Evolutionary conservation across 1,284 basidiomycete genomes (phyloP), one percentile per base, ranked within the genome.

Genomic region (Pterula multifida): DNA sequence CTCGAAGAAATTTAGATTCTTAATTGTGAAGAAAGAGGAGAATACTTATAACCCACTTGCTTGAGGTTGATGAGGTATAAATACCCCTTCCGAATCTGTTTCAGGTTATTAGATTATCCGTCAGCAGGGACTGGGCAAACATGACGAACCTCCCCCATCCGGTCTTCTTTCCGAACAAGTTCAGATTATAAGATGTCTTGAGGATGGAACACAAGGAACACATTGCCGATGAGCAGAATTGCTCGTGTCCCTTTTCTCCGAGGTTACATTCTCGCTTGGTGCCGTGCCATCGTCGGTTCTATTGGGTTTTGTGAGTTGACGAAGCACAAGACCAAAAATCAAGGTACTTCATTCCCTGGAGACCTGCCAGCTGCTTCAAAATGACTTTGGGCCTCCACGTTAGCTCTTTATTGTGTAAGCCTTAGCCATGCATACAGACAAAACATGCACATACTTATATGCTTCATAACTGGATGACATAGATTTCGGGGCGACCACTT

Each of bases 181-280:
- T 68, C 53, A 83, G 58, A 56, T 80, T 76, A 53, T 74, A 83
- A 1, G 80, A 83, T 1, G 73, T 76, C 47, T 68, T 68, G 48
- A 81, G 64, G 56, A 83, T 81, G 46, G 65, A 68, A 55, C 80
- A 81, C 49, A 81, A 62, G 0, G 77, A 73, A 56, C 80, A 83
- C 13, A 67, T 72, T 2, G 65, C 47, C 2, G 77, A 74, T 6
- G 68, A 58, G 59, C 80, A 83, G 45, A 80, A 71, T 44, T 67
- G 64, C 0, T 70, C 65, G 39, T 76, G 68, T 2, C 78, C 77
- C 32, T 72, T 74, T 56, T 83, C 79, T 1, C 80, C 81, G 1
- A 83, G 60, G 42, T 68, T 71, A 60, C 80, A 83, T 50, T 76
- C 69, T 11, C 73, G 62, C 24, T 66, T 65, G 3, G 76, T 79